A percentile compares a stretch with the other conserved stretches of the same genome.
These are phyloP conservation scores for Cystobasidiaceae sp. DNA, from an alignment of 1,284 basidiomycete genomes.

Conservation along the genomic window DNA sequence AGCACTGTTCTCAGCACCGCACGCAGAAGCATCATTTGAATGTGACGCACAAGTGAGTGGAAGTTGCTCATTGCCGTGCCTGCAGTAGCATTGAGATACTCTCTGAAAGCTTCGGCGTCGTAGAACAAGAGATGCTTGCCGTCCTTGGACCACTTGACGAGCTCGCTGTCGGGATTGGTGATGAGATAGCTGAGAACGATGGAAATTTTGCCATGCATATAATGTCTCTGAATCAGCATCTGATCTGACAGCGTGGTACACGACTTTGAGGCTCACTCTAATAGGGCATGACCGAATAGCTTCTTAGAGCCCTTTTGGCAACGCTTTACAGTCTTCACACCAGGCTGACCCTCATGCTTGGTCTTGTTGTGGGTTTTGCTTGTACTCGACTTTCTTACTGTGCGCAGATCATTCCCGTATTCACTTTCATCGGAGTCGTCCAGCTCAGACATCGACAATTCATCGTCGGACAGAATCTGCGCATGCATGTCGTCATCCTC, in stretches of 20 bases:
- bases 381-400: too few relatives aligned
- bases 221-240: not conserved
- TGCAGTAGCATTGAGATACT: not conserved
- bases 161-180: not conserved
- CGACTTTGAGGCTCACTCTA: not conserved
- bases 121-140: not conserved
- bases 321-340: too few relatives aligned
- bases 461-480: too few relatives aligned
- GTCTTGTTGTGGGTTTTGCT: too few relatives aligned
- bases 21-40: not conserved
- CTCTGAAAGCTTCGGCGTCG: not conserved
- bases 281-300: not conserved
- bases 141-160: conserved; percentile 8
- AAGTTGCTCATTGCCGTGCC: not conserved
- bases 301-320: not conserved
- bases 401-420: too few relatives aligned
- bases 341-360: too few relatives aligned
- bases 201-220: not conserved
- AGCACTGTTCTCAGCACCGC: too few relatives aligned
- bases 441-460: too few relatives aligned
- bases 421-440: too few relatives aligned
- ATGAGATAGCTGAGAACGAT: not conserved
- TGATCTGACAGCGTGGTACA: too few relatives aligned
- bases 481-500: too few relatives aligned
- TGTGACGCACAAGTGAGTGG: not conserved